Evolutionary conservation across 305 asterid genomes (phyloP).

Genomic region (Fraxinus greggii): DNA sequence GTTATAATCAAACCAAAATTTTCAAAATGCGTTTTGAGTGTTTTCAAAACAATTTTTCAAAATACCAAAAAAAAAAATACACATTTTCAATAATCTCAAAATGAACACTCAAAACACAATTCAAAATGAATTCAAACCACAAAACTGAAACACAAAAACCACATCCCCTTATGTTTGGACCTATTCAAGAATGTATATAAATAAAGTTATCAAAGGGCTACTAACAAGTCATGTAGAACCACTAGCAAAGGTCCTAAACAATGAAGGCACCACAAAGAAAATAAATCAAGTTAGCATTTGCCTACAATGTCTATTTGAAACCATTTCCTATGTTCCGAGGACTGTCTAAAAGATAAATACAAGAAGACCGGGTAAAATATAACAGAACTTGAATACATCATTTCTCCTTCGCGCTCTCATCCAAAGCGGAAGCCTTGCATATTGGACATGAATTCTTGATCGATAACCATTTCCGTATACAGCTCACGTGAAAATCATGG

Average conservation of each 20-base stretch:
- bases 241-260: background rate
- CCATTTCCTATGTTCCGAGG: conserved; percentile 34
- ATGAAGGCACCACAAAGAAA: background rate
- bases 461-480: conserved; percentile 72
- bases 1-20: too few species aligned
- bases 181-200: background rate
- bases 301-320: conserved; percentile 22
- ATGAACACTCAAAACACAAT: too few species aligned
- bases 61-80: too few species aligned
- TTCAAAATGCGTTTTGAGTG: too few species aligned
- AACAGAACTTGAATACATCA: conserved; percentile 17
- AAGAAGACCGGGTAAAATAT: conserved; percentile 20
- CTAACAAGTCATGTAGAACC: background rate
- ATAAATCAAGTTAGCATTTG: background rate
- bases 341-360: conserved; percentile 37
- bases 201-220: background rate
- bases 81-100: too few species aligned
- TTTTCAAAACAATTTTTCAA: too few species aligned
- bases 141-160: too few species aligned
- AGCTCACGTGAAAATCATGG: conserved; percentile 72
- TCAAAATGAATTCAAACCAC: too few species aligned
- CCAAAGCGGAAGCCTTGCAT: conserved; percentile 65
- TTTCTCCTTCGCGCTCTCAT: conserved; percentile 35
- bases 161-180: background rate
- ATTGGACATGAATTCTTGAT: conserved; percentile 76